Conservation (phyloP, 129 eudicot species). For the Pseudognaphalium luteoalbum region DNA sequence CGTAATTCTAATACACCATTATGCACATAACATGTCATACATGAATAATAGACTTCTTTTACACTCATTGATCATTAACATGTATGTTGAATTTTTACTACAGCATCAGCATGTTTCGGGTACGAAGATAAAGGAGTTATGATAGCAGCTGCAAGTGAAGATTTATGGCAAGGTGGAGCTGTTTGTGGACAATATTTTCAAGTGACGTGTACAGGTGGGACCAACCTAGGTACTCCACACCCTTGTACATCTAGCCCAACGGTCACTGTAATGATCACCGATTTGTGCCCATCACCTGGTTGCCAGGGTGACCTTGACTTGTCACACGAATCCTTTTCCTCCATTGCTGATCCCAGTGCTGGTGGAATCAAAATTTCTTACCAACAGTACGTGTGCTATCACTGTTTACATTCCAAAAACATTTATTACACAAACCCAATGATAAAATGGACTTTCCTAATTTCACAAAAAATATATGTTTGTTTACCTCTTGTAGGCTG, state of each 20-base stretch:
- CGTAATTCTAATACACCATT: conserved; percentile 6
- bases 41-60: neutral
- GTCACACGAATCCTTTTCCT: conserved; percentile 19
- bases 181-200: conserved; percentile 25
- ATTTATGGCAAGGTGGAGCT: conserved; percentile 17
- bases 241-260: conserved; percentile 16
- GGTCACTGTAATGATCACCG: conserved; percentile 23
- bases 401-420: neutral
- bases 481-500: neutral
- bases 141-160: conserved; percentile 35
- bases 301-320: conserved; percentile 28
- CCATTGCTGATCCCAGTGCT: conserved; percentile 7
- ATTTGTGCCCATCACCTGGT: conserved; percentile 24
- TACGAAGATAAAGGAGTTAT: conserved; percentile 21
- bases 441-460: neutral
- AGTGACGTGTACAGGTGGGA: conserved; percentile 25
- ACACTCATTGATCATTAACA: neutral
- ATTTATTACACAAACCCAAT: neutral
- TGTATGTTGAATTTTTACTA: neutral
- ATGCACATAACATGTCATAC: neutral
- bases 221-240: conserved; percentile 23
- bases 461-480: neutral
- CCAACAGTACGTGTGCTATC: neutral
- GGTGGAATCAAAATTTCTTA: conserved; percentile 7
- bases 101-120: conserved; percentile 36